A percentile compares a stretch with the other conserved stretches of the same genome.
Conservation (phyloP, 306 rosid genomes). For the Ammopiptanthus mongolicus region DNA sequence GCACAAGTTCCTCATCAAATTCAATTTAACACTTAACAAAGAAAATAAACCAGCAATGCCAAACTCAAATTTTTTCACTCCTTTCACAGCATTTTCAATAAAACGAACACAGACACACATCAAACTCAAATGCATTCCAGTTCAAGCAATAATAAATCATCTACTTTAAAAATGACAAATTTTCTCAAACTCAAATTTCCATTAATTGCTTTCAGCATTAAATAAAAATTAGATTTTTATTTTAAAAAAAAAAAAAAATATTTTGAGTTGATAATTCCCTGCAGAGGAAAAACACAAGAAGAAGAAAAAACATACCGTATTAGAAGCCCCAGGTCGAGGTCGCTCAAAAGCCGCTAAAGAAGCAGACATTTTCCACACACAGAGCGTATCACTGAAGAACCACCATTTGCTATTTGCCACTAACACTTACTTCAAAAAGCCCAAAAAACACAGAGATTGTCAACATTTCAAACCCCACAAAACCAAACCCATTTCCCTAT, state of each 20-base stretch:
- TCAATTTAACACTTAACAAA: constrained; percentile 7
- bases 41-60: neutral
- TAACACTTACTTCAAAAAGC: constrained; percentile 12
- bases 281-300: constrained; percentile 20
- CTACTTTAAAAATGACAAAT: neutral
- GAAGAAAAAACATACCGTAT: too few relatives aligned
- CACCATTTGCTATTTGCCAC: constrained; percentile 45
- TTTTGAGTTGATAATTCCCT: constrained; percentile 23
- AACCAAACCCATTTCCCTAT: constrained; percentile 15
- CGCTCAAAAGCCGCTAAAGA: constrained; percentile 85
- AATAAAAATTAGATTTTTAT: neutral
- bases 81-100: neutral
- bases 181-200: constrained; percentile 6
- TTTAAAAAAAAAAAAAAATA: neutral
- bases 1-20: constrained; percentile 9
- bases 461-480: constrained; percentile 31
- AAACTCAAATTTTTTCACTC: neutral
- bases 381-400: constrained; percentile 22
- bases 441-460: neutral
- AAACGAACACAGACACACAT: neutral
- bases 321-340: constrained; percentile 67
- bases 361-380: constrained; percentile 70
- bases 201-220: neutral
- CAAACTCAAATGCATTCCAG: constrained; percentile 6
- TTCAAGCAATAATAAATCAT: neutral